These are phyloP conservation scores for Phialocephala sp. DNA, from an alignment of 2,329 filamentous ascomycete species.

Conservation along the genomic window DNA sequence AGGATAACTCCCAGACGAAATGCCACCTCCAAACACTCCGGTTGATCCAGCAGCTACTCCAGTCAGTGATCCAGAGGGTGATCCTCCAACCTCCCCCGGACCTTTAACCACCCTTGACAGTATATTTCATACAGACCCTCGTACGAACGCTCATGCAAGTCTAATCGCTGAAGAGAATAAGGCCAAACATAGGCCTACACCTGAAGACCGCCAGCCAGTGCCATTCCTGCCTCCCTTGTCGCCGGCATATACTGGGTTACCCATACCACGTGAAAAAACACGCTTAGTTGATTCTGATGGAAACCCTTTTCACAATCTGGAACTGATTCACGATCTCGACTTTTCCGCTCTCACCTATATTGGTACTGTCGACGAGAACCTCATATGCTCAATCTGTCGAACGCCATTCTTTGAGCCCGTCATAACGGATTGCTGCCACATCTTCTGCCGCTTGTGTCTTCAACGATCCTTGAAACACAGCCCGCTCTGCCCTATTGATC, in stretches of 20 bases:
- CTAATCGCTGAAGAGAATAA: not conserved
- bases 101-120: not conserved
- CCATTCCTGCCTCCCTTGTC: not conserved
- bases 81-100: not conserved
- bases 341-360: constrained; percentile 46
- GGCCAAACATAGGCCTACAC: no score
- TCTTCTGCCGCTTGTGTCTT: constrained; percentile 67
- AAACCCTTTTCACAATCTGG: constrained; percentile 19
- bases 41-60: not conserved
- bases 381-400: constrained; percentile 56
- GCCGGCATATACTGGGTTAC: not conserved
- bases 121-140: not conserved
- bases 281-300: not conserved
- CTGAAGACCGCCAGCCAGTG: not conserved
- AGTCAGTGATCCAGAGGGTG: not conserved
- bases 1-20: not conserved
- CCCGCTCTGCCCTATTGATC: constrained; percentile 62
- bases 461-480: constrained; percentile 49
- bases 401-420: constrained; percentile 64
- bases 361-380: constrained; percentile 45
- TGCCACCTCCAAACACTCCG: not conserved
- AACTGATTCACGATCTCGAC: constrained; percentile 39
- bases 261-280: not conserved
- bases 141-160: not conserved
- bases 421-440: constrained; percentile 69